phyloP scores from a whole-genome alignment of 2,329 filamentous ascomycete genomes.

The Lasiodiplodia citricola region DNA sequence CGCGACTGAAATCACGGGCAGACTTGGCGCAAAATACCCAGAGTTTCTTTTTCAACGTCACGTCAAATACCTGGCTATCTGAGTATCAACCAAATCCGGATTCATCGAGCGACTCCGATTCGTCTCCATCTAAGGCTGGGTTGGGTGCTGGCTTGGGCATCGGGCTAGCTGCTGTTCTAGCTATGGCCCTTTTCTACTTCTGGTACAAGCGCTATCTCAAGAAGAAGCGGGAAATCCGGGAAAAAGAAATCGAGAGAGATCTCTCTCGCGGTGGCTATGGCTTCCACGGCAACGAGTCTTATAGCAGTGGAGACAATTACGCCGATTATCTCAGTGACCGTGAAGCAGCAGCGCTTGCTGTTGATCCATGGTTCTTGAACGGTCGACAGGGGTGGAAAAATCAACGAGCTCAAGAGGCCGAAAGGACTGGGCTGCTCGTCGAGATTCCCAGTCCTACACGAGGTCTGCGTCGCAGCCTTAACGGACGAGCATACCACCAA shows the following conservation, averaged over 20 bases:
- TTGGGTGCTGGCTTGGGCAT: conserved; percentile 52
- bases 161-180: conserved; percentile 49
- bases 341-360: conserved; percentile 17
- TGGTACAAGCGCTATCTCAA: conserved; percentile 52
- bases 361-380: conserved; percentile 18
- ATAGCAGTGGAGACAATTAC: conserved; percentile 1
- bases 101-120: conserved; percentile 31
- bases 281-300: conserved; percentile 29
- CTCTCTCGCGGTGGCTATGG: conserved; percentile 58
- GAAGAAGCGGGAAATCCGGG: conserved; percentile 51
- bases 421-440: conserved; percentile 53
- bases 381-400: conserved; percentile 40
- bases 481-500: conserved; percentile 43
- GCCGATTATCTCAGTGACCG: conserved; percentile 18
- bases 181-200: conserved; percentile 51
- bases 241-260: conserved; percentile 58
- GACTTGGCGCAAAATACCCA: conserved; percentile 48
- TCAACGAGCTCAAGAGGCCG: conserved; percentile 42
- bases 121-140: conserved; percentile 52
- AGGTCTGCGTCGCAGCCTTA: conserved; percentile 50
- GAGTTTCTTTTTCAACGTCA: conserved; percentile 65
- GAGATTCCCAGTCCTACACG: conserved; percentile 56
- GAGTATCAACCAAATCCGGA: conserved; percentile 57
- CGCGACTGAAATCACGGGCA: conserved; percentile 44
- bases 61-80: conserved; percentile 63